Base-by-base conservation (phyloP, 2,329 filamentous ascomycete species). In the Botrytis fabae region DNA sequence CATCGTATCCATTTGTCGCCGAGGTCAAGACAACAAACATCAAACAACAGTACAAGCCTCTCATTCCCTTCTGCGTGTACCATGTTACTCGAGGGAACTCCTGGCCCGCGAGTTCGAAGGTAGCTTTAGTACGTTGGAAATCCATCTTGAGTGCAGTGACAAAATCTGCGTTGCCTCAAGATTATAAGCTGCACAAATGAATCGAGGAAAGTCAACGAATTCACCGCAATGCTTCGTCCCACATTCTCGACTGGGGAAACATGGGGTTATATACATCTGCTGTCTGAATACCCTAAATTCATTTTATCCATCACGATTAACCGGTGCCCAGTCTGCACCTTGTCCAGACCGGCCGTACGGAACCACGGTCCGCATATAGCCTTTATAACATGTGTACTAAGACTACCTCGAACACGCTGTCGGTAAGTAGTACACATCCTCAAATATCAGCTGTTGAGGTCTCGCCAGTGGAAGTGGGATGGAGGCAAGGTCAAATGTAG, bases 41-140 rank as follows among this genome's bases (percentile, higher is more conserved):
- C 69, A 81, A 75, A 66, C 85, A 86, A 76, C 88, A 81, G 82
- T 88, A 89, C 14, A 89, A 82, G 81, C 85, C 85, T 78, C 87
- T 82, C 77, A 89, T 82, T 62, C 86, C 86, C n/a, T 86, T 85
- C 42, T 89, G 86, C 76, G 83, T 85, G 66, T 78, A 85, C 87
- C 87, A 89, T 76, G 84, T 79, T 70, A 89, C 75, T 28, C 79
- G 77, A 48, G 78, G 77, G 71, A 80, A 80, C 75, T 79, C 77
- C 60, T 74, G 73, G 16, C 79, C 79, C 35, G 75, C 79, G 18
- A 80, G 73, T 75, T 80, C 77, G 64, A 80, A 80, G 38, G 78
- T 79, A 22, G 70, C 16, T 66, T 80, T 79, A 6, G 76, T 72
- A 25, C 46, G 70, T 69, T 74, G 70, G n/a, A 72, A 74, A 64